Percentiles rank a stretch among this genome's conserved stretches.
phyloP scores from a whole-genome alignment of 2,329 filamentous ascomycete genomes.

The Aureobasidium sp. region DNA sequence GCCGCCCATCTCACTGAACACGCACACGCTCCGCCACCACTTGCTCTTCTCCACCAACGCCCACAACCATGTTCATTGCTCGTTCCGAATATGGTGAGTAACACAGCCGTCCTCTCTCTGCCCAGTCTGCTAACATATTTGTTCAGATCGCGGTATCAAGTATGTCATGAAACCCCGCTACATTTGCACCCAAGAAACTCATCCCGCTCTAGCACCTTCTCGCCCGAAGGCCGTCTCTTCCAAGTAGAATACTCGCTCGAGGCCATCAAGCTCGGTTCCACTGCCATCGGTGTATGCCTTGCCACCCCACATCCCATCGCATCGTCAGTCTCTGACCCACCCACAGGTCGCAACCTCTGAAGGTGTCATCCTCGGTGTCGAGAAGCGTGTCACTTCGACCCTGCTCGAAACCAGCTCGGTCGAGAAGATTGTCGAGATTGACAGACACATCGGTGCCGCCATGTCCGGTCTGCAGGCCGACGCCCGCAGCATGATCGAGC shows the following conservation, averaged over 20 bases:
- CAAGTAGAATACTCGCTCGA: conserved; percentile 99
- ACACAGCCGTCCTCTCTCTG: neutral
- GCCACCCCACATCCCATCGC: neutral
- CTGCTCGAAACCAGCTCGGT: conserved; percentile 96
- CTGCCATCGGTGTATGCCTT: conserved; percentile 78
- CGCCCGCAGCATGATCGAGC: conserved; percentile 94
- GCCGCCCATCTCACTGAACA: neutral
- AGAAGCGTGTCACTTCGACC: conserved; percentile 97
- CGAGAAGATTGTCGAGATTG: conserved; percentile 99
- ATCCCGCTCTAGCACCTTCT: conserved; percentile 72
- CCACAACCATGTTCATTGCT: conserved; percentile 93
- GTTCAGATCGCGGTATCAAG: conserved; percentile 93
- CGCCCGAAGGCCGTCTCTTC: conserved; percentile 97
- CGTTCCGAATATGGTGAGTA: conserved; percentile 97
- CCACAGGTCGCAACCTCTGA: conserved; percentile 75
- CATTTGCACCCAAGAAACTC: conserved; percentile 23
- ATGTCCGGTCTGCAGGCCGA: conserved; percentile 98
- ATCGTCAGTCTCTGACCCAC: neutral
- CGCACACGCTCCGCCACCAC: neutral
- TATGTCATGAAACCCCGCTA: conserved; percentile 52
- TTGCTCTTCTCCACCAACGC: conserved; percentile 11
- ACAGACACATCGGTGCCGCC: conserved; percentile 96
- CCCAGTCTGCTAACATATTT: conserved; percentile 19
- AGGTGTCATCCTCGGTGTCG: conserved; percentile 92
- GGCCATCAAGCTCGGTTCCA: conserved; percentile 98